Evolutionary conservation across 1,284 basidiomycete species (phyloP), one percentile per base, ranked within the genome.

Genomic region (Leccinum subrobustum): DNA sequence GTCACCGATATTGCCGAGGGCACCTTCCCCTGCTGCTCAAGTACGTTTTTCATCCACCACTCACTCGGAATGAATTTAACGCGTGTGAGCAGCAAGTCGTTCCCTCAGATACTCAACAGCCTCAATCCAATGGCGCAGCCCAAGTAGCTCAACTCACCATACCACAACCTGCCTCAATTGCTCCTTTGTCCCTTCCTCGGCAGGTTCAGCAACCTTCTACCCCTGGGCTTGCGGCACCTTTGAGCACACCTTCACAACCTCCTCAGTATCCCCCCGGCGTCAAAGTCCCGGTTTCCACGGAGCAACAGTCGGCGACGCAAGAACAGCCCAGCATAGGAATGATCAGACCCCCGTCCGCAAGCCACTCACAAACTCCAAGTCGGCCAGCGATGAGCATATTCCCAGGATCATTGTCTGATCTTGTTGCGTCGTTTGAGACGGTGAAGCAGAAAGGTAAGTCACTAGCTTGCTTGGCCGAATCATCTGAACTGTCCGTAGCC

Each of bases 341-440:
- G 62, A 70, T 68, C 35, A 67, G 76, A 66, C 81, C 79, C 48
- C 70, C 80, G 20, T 81, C 83, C 18, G 76, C 73, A 56, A 68
- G 70, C 57, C 68, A 78, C 42, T 65, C 77, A 11, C 82, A 76
- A 60, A 62, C 67, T 35, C 72, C 76, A 33, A 70, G 70, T 35
- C 76, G 74, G n/a, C 65, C 74, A 54, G 52, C 65, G 73, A 48
- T 67, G 64, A 75, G 80, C 20, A 81, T 82, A 16, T 88, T 91
- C 82, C 95, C 86, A 58, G 90, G 89, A 51, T 92, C 91, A 51
- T 75, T 99, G 68, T 93, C 94, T 16, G 96, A 98, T 73, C 82
- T 99, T 57, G 96, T 98, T 48, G 87, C 91, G 35, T 96, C 93
- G 53, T 99, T 98, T 72, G 96, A 98, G 78, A 91, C 85, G 54